A percentile compares a stretch with the other conserved stretches of the same genome.
phyloP scores from a whole-genome alignment of 345 rosid genomes.

The Linum tenue region DNA sequence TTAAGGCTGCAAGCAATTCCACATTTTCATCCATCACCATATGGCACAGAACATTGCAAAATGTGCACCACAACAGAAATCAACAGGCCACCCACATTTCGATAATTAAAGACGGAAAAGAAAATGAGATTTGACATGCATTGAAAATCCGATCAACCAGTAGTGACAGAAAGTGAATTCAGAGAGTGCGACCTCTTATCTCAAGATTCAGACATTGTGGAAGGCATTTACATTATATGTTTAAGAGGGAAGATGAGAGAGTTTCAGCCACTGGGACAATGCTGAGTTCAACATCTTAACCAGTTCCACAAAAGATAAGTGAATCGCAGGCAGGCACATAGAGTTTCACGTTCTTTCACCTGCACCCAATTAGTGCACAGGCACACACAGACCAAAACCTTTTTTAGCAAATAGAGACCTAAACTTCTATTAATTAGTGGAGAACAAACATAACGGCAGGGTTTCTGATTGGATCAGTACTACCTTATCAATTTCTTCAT shows the following conservation, averaged over 20 bases:
- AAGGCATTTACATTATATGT: no score
- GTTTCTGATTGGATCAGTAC: slow-evolving; percentile 6
- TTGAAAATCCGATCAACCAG: no score
- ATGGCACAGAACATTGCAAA: neutral
- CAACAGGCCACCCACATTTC: no score
- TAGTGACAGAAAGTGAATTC: no score
- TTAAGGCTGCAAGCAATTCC: neutral
- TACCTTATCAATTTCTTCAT: slow-evolving; percentile 80
- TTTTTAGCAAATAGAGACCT: neutral
- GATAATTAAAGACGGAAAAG: no score
- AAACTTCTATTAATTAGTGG: neutral
- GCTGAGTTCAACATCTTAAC: neutral
- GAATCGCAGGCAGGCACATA: neutral
- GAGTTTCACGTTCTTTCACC: neutral
- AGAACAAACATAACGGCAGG: neutral
- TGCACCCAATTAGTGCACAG: neutral
- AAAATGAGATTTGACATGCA: no score
- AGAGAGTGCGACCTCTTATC: no score
- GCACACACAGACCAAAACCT: no score
- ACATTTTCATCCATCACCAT: neutral
- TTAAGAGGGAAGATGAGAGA: neutral
- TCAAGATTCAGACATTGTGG: no score
- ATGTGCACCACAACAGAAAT: neutral
- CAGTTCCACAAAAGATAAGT: neutral
- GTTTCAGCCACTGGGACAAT: neutral